phyloP scores from a whole-genome alignment of 331 rosid genomes.

The Dryas integrifolia region DNA sequence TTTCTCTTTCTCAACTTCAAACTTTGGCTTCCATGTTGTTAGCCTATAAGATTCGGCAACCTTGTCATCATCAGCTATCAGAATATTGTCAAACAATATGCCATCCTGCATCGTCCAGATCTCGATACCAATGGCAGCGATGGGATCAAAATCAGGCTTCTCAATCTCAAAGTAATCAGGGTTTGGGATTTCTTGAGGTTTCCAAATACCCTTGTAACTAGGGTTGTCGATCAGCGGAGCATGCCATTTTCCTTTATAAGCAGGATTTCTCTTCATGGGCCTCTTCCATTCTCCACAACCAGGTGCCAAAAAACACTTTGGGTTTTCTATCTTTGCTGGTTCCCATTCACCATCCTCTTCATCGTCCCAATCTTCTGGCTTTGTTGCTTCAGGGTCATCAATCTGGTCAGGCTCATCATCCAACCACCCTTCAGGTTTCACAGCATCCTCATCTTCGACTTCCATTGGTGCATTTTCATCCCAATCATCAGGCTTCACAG shows the following conservation, averaged over 20 bases:
- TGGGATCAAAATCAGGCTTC: conserved; percentile 77
- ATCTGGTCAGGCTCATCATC: conserved; percentile 91
- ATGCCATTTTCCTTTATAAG: conserved; percentile 88
- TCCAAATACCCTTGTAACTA: conserved; percentile 90
- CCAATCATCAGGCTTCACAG: conserved; percentile 98
- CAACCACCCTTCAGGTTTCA: conserved; percentile 90
- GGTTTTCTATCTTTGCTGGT: conserved; percentile 78
- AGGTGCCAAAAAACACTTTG: conserved; percentile 75
- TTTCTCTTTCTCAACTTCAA: conserved; percentile 62
- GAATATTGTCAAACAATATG: conserved; percentile 75
- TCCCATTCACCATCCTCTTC: conserved; percentile 99
- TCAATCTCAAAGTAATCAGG: conserved; percentile 72
- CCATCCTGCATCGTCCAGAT: conserved; percentile 99
- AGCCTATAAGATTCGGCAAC: conserved; percentile 67
- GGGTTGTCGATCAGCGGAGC: conserved; percentile 80
- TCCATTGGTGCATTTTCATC: conserved; percentile 97
- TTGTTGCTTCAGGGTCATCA: conserved; percentile 86
- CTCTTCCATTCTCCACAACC: conserved; percentile 98
- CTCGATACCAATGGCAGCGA: conserved; percentile 89
- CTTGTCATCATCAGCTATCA: conserved; percentile 71
- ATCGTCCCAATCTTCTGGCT: conserved; percentile 97
- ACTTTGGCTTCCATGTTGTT: conserved; percentile 90
- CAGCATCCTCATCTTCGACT: conserved; percentile 79
- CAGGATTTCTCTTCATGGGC: conserved; percentile 89
- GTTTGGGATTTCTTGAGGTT: conserved; percentile 82